These are phyloP conservation scores for Fusarium musae DNA, from an alignment of 2,329 filamentous ascomycete genomes.

Conservation along the genomic window DNA sequence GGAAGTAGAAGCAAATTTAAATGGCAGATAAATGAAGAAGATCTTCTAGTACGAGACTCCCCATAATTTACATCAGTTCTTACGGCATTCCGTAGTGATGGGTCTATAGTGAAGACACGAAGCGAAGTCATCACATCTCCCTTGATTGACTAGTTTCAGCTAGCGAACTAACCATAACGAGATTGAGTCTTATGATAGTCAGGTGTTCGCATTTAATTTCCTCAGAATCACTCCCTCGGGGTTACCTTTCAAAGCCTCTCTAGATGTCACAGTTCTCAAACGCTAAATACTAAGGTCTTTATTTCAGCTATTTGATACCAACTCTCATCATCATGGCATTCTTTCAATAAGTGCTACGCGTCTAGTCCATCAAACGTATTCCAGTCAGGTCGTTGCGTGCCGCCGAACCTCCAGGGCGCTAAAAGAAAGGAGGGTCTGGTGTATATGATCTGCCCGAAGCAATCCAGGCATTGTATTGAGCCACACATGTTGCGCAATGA, in stretches of 20 bases:
- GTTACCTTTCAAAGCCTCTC: fast-evolving
- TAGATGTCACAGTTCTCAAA: no score
- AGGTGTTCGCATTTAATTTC: no score
- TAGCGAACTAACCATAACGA: no score
- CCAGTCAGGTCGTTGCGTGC: no score
- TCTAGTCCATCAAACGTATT: no score
- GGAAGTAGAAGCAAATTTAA: fast-evolving
- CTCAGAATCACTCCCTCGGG: no score
- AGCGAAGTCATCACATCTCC: background rate
- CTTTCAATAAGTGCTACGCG: fast-evolving
- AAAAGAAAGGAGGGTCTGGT: background rate
- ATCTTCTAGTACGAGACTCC: fast-evolving
- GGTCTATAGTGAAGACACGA: fast-evolving
- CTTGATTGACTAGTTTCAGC: no score
- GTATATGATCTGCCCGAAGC: background rate
- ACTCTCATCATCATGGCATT: fast-evolving
- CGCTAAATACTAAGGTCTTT: background rate
- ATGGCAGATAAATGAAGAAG: fast-evolving
- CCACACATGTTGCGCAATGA: background rate
- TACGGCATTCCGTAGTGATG: fast-evolving
- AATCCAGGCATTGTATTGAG: background rate
- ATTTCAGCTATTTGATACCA: background rate
- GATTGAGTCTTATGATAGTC: no score
- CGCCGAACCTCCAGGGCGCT: fast-evolving
- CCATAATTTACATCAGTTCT: background rate